Evolutionary conservation across 345 rosid species (phyloP).

Genomic region (Eucalyptus microcorys): DNA sequence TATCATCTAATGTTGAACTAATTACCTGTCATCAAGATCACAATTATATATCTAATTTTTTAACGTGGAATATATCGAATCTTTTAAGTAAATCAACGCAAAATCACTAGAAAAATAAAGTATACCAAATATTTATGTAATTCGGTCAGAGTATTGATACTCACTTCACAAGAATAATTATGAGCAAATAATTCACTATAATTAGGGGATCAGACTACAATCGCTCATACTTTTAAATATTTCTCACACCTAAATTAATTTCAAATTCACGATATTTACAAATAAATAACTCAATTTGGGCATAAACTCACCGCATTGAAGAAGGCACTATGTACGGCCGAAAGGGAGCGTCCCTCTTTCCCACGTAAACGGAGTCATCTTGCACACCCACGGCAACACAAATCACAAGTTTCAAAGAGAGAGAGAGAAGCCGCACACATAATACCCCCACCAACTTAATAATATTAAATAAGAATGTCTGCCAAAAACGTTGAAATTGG

Average conservation of each 20-base stretch:
- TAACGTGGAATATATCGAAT: background rate
- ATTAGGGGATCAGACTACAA: accelerated
- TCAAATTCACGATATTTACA: background rate
- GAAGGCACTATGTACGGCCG: background rate
- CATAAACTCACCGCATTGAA: no score
- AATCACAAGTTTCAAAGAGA: no score
- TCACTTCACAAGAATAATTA: no score
- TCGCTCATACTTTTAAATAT: background rate
- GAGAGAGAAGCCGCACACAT: no score
- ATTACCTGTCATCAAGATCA: background rate
- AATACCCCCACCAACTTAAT: no score
- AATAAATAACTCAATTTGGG: no score
- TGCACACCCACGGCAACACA: background rate
- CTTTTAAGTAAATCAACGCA: background rate
- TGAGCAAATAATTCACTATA: no score
- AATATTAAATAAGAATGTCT: no score
- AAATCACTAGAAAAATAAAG: no score
- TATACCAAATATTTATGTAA: accelerated
- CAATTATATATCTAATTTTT: background rate
- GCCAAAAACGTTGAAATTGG: no score
- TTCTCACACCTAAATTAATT: background rate
- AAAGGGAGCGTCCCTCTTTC: background rate
- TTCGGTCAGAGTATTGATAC: accelerated
- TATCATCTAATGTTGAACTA: background rate
- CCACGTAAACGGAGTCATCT: background rate